Base-by-base conservation (phyloP, 441 rosid species). In the Mallotus repandus region DNA sequence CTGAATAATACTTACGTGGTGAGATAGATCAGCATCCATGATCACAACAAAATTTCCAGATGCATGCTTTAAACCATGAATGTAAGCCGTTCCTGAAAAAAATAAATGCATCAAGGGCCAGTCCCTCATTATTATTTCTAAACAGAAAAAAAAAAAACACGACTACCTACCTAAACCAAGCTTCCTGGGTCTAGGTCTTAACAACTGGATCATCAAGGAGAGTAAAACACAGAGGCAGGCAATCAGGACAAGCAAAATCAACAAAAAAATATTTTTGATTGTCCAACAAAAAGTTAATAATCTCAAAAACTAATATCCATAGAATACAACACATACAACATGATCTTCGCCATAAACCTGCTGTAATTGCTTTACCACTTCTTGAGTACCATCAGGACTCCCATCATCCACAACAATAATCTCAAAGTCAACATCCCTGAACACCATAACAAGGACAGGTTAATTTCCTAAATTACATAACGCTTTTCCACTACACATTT, bases 1-100 rank as follows among this genome's bases (percentile, higher is more conserved):
- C 9, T 52, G 59, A 63, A 50, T 8, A 13, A 21, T 50, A 43
- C 81, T 90, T 84, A 92, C 99, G 88, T 96, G 99, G 84, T 96
- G 99, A 49, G 99, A 96, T 58, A 96, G 86, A 89, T 93, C 98
- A 78, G 99, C 99, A 85, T 92, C 99, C 98, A 96, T 93, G 74
- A 96, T 93, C 19, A 96, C 96, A 58, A 96, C 88, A 75, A 93
- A 93, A 77, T 89, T 90, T 41, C 98, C 99, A 4, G 97, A 81
- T 9, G 93, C 98, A 86, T 96, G 93, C 81, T 89, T 90, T 86
- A 96, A 80, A 61, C 99, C 98, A 82, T 93, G 96, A 59, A 87
- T 56, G 68, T 96, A 96, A 68, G 99, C 98, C 59, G 98, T 96
- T 68, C 99, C 98, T 96, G 84, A 77, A 63, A 79, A 79, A 13